Evolutionary conservation across 768 basidiomycete genomes (phyloP), one percentile per base, ranked within the genome.

Genomic region (Bullera alba): DNA sequence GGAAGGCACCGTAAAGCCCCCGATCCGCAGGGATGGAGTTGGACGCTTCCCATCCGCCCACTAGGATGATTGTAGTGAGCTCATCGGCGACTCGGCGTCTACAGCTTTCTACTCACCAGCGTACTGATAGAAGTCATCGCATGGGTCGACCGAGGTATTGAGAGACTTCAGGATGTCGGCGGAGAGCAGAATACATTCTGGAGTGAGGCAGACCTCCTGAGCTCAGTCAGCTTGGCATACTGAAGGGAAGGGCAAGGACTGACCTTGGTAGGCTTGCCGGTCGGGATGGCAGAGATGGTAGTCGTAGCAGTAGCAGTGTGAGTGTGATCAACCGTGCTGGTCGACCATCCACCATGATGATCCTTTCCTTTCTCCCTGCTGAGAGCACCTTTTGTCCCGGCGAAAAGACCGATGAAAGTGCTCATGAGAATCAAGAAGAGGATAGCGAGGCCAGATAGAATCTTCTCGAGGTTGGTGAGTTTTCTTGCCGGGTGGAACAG

Each of bases 71-170:
- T 21, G 45, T 30, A 44, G 14, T 7, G 39, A 41, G 22, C 8
- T n/a, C 42, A 19, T 25, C 6, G 42, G 27, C 7, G 39, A 22
- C 15, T 22, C 16, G 30, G 27, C 32, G 17, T 6, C 3, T 14
- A 15, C 4, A 10, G 34, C 8, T 4, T 46, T 29, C 12, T 7
- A 82, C 87, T 63, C 64, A 92, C 90, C 92, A 8, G 91, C 82
- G 74, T 83, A 97, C 56, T 84, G 80, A 66, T 91, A 96, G 71
- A 96, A 95, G 73, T 90, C 85, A 59, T 96, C 87, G 72, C 95
- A 99, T 0, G 95, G 95, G 67, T 97, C 90, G 58, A 85, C 79
- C 7, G 81, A 76, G 8, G 79, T 79, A 66, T 99, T 92, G 19
- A 97, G 73, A 0, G 82, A 82, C 17, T 83, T 80, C 14, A 97